Evolutionary conservation across 306 rosid genomes (phyloP), one percentile per base, ranked within the genome.

Genomic region (Glycyrrhiza uralensis): DNA sequence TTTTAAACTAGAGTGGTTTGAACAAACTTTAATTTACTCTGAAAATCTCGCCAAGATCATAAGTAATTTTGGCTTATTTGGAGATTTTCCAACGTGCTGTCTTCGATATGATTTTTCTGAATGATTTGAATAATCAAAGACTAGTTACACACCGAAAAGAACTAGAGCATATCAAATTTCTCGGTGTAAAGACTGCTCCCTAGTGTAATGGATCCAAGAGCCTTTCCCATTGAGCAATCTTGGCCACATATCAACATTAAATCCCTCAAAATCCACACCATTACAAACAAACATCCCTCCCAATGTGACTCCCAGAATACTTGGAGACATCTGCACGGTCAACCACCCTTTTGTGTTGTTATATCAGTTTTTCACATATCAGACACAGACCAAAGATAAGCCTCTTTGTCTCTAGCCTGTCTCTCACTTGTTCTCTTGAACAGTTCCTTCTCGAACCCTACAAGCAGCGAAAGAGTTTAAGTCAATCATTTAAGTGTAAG

Each of bases 301-400:
- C 38, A 61, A 59, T 13, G 29, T 7, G 7, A 20, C 8, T 18
- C 69, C 66, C 6, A 7, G 17, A 78, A 62, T 64, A 49, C 23
- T 60, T 20, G 4, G 20, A n/a, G 24, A 38, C 12, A 24, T 46
- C 4, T 24, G 75, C 71, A 28, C 30, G 7, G 12, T 23, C 62
- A 44, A 45, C 35, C 81, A 46, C 14, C 45, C 29, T 23, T 45
- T 65, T 36, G 32, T 79, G 19, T 32, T 1, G 14, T 46, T 79
- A 28, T 5, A 36, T 42, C 17, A 49, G 50, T 39, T 49, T 44
- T 76, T 75, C n/a, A 75, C 97, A 94, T 94, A 87, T 94, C 98
- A 33, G 98, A 80, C 32, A 91, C 92, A 7, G 95, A 94, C 97
- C 97, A 94, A 13, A 91, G 88, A 78, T 91, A 87, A 33, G 98